Conservation (phyloP, 1,139 yeast species). For the Geotrichum bryndzae region DNA sequence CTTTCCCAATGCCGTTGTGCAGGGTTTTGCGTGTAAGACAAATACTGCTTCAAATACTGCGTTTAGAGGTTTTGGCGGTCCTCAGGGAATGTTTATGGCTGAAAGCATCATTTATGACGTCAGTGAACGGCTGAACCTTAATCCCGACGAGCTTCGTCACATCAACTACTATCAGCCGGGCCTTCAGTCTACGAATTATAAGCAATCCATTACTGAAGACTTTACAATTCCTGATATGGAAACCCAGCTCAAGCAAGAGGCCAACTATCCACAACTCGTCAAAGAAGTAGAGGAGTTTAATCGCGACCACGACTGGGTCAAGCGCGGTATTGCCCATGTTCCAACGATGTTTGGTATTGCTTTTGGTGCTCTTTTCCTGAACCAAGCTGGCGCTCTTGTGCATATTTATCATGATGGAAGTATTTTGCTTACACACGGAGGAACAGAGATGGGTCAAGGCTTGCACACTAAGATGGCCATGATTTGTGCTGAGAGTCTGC, state of each 20-base stretch:
- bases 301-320: slow-evolving; percentile 38
- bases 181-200: slow-evolving; percentile 38
- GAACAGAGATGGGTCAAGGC: slow-evolving; percentile 49
- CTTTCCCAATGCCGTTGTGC: slow-evolving; percentile 39
- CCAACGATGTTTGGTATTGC: slow-evolving; percentile 45
- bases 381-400: slow-evolving; percentile 45
- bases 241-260: slow-evolving; percentile 34
- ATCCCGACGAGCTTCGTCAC: slow-evolving; percentile 37
- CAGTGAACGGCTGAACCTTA: slow-evolving; percentile 37
- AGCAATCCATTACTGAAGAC: slow-evolving; percentile 40
- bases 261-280: slow-evolving; percentile 34
- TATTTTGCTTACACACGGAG: slow-evolving; percentile 42
- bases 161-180: slow-evolving; percentile 35
- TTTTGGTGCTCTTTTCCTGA: slow-evolving; percentile 41
- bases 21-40: slow-evolving; percentile 40
- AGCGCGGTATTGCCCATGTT: slow-evolving; percentile 42
- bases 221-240: slow-evolving; percentile 38
- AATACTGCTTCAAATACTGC: slow-evolving; percentile 45
- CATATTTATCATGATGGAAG: slow-evolving; percentile 45
- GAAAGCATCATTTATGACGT: slow-evolving; percentile 39
- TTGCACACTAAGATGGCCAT: slow-evolving; percentile 44
- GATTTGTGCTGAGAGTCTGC: slow-evolving; percentile 41
- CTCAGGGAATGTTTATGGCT: slow-evolving; percentile 43
- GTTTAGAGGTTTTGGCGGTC: slow-evolving; percentile 45
- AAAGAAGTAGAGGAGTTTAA: slow-evolving; percentile 39